Percentiles rank a stretch among this genome's conserved stretches.
These are phyloP conservation scores for Kwoniella shivajii DNA, from an alignment of 1,284 basidiomycete species.

Conservation along the genomic window DNA sequence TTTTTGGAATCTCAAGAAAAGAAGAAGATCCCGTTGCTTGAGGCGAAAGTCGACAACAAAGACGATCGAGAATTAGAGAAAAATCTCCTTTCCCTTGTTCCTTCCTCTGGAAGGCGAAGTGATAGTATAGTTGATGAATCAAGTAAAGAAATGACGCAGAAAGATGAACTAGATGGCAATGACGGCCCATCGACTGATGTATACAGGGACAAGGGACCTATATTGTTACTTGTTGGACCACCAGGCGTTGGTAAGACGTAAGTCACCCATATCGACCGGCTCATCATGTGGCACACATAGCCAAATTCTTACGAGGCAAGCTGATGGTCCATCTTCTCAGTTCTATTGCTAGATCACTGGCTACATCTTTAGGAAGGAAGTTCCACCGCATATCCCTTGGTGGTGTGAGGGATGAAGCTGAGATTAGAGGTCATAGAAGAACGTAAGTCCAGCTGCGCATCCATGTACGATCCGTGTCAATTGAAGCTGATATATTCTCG, in stretches of 20 bases:
- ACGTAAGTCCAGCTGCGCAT: constrained; percentile 72
- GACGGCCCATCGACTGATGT: constrained; percentile 39
- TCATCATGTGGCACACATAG: too few relatives aligned
- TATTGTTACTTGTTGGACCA: constrained; percentile 72
- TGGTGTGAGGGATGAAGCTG: constrained; percentile 92
- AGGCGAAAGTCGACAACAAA: background rate
- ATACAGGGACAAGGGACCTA: constrained; percentile 50
- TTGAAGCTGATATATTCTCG: constrained; percentile 2
- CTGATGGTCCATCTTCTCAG: constrained; percentile 13
- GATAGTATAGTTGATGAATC: background rate
- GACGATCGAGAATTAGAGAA: constrained; percentile 18
- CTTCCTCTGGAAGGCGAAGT: constrained; percentile 21
- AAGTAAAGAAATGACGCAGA: too few relatives aligned
- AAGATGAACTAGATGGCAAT: constrained; percentile 7
- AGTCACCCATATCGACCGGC: too few relatives aligned
- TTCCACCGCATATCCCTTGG: constrained; percentile 83
- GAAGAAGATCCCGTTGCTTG: background rate
- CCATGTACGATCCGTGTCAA: background rate
- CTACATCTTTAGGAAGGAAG: constrained; percentile 41
- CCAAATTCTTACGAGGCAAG: too few relatives aligned
- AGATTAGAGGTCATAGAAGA: constrained; percentile 94
- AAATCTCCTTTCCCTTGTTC: constrained; percentile 33
- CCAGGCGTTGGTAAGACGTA: constrained; percentile 95
- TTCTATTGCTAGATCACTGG: constrained; percentile 47
- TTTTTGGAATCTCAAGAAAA: constrained; percentile 35